Evolutionary conservation across 164 flowering plant species (phyloP), one percentile per base, ranked within the genome.

Genomic region (Nymphaea thermarum): DNA sequence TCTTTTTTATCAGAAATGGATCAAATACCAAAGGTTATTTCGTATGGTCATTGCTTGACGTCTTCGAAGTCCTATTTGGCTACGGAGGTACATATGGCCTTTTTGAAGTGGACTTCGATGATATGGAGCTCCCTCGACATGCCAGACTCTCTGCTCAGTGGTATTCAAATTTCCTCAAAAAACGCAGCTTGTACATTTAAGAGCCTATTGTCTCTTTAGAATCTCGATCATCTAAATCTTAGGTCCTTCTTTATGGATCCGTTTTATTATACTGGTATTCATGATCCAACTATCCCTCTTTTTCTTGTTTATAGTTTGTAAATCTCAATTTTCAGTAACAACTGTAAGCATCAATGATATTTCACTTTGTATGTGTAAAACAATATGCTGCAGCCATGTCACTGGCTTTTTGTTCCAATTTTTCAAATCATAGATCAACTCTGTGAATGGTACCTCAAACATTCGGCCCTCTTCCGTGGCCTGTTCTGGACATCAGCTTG

Each of bases 91-190:
- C 60, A 5, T 67, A 17, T 67, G 69, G 69, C 5, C 60, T 67
- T 36, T 67, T 51, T 41, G 4, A 67, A 16, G 69, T 67, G 69
- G 69, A 67, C 60, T 67, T 67, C 43, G 5, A 47, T 6, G 60
- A 53, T 60, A 25, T 55, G 41, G 41, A 66, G 17, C 12, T 66
- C 14, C 44, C 18, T 18, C 44, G 68, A 51, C 14, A 3, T 25
- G 60, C 69, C 8, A 67, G 55, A 57, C 62, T 18, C 42, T 67
- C 69, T 51, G 62, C 69, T 11, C 69, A 17, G 10, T 67, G 69
- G 69, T 67, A 67, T 36, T 51, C 69, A 42, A 67, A 67, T 41
- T 67, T 67, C 62, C 69, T 67, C 62, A 53, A 67, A n/a, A 53
- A 73, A 60, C 64, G 43, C 55, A 47, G 12, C 5, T 12, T 4